Evolutionary conservation across 352 stramenopile genomes (phyloP).

Genomic region (Globisporangium mamillatum): DNA sequence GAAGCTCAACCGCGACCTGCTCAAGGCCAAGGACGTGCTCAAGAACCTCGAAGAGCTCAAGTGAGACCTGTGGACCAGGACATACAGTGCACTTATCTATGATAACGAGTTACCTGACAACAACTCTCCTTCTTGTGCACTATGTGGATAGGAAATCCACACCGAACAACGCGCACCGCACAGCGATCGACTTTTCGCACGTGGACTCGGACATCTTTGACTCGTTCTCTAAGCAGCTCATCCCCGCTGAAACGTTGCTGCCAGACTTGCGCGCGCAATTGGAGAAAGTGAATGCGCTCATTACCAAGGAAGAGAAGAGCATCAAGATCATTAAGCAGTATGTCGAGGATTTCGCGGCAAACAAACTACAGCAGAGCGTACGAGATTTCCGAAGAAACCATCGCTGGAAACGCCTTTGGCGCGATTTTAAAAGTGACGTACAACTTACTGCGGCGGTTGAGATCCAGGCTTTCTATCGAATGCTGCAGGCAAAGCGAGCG

Average conservation of each 20-base stretch:
- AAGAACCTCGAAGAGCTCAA: conserved; percentile 36
- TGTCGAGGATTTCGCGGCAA: conserved; percentile 36
- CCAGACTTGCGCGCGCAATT: conserved; percentile 40
- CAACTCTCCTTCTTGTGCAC: not conserved
- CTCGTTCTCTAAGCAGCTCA: conserved; percentile 62
- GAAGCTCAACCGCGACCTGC: conserved; percentile 51
- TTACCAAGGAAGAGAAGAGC: conserved; percentile 42
- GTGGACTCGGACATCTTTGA: conserved; percentile 70
- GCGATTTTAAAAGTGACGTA: conserved; percentile 35
- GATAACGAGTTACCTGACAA: not conserved
- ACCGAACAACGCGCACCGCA: conserved; percentile 4
- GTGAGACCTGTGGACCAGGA: conserved; percentile 12
- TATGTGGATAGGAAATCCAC: conserved; percentile 7
- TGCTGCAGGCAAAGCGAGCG: conserved; percentile 26
- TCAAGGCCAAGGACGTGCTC: conserved; percentile 41
- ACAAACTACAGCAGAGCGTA: conserved; percentile 38
- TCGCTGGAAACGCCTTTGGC: conserved; percentile 41
- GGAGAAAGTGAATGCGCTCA: conserved; percentile 34
- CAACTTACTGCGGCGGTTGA: conserved; percentile 36
- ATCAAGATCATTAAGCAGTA: conserved; percentile 52
- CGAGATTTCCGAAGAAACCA: conserved; percentile 34
- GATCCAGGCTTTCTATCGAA: conserved; percentile 45
- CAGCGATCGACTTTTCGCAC: conserved; percentile 25
- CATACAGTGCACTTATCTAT: not conserved
- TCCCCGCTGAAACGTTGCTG: conserved; percentile 43